These are phyloP conservation scores for Kwoniella europaea DNA, from an alignment of 768 basidiomycete genomes.

Conservation along the genomic window DNA sequence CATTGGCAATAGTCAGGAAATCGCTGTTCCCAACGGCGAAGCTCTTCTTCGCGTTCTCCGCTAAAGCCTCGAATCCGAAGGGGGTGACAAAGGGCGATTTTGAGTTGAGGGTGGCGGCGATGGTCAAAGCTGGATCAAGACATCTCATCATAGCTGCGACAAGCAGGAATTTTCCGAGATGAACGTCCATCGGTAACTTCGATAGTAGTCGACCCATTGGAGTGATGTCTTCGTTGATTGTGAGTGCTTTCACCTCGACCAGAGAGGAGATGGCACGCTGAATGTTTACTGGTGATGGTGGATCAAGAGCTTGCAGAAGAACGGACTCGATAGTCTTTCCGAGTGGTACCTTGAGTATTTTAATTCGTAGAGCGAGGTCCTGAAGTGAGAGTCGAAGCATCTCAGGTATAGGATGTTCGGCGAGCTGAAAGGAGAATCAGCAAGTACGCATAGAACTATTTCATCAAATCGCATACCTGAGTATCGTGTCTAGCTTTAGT, in stretches of 20 bases:
- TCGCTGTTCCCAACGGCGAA: slow-evolving; percentile 92
- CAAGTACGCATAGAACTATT: too few species aligned
- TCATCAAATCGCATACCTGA: slow-evolving; percentile 60
- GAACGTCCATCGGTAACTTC: slow-evolving; percentile 92
- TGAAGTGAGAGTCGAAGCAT: slow-evolving; percentile 92
- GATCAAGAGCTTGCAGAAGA: slow-evolving; percentile 83
- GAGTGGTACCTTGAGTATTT: slow-evolving; percentile 84
- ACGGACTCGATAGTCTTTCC: slow-evolving; percentile 88
- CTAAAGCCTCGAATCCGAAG: slow-evolving; percentile 82
- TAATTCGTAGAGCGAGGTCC: slow-evolving; percentile 66
- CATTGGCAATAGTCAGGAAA: slow-evolving; percentile 90
- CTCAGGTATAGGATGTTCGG: slow-evolving; percentile 88
- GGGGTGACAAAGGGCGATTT: slow-evolving; percentile 93
- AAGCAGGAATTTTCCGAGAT: slow-evolving; percentile 90
- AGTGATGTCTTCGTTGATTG: slow-evolving; percentile 84
- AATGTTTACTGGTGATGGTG: slow-evolving; percentile 81
- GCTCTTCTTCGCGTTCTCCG: slow-evolving; percentile 76
- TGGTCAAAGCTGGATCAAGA: slow-evolving; percentile 93
- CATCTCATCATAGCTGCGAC: slow-evolving; percentile 83
- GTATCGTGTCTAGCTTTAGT: slow-evolving; percentile 84
- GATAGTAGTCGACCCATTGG: slow-evolving; percentile 88
- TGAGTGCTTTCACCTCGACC: slow-evolving; percentile 92
- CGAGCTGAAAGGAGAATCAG: slow-evolving; percentile 64
- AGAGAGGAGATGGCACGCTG: slow-evolving; percentile 86
- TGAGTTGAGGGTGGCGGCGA: slow-evolving; percentile 87